Base-by-base conservation (phyloP, 2,329 filamentous ascomycete species). In the Trichophyton benhamiae region DNA sequence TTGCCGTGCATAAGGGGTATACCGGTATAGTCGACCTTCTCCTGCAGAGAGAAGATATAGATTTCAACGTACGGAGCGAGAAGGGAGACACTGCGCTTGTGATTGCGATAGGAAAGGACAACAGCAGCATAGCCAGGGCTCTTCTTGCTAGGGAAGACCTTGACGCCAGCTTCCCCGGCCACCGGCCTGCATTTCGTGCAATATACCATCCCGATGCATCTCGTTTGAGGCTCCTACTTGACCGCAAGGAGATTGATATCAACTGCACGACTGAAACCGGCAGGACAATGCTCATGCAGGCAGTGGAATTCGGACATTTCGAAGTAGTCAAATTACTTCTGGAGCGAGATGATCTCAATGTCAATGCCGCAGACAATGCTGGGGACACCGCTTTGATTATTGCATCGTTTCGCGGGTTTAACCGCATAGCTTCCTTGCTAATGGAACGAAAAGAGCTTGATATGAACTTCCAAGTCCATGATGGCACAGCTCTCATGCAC, bases 351-450 rank as follows among this genome's bases (percentile, higher is more conserved):
- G 58, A 52, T 27, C 25, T 52, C 17, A 44, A 60, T 27, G 44
- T 60, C n/a, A 60, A 60, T 38, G 41, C 20, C 27, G 8, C 13
- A 25, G 58, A 60, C 27, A 6, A 49, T 33, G n/a, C 8, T 3
- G 44, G 58, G n/a, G 22, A 27, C 22, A 49, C 58, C 15, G 38
- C 58, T 5, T 25, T 60, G 22, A 27, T 27, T 6, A 36, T 48
- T 7, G 61, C 61, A 2, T 36, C 27, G n/a, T 4, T 11, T 1
- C 22, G 20, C 6, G 74, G 72, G n/a, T 72, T 75, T 62, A 64
- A 68, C 1, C 68, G 70, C 5, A 68, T 74, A 20, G 66, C 75
- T 3, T 64, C 70, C 20, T 52, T 71, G 17, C 65, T 76, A 15
- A 42, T 60, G 44, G 22, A 49, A 8, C 41, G 58, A 33, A 20